Conservation (phyloP, 805 yeast genomes). For the Hagleromyces aurorensis region DNA sequence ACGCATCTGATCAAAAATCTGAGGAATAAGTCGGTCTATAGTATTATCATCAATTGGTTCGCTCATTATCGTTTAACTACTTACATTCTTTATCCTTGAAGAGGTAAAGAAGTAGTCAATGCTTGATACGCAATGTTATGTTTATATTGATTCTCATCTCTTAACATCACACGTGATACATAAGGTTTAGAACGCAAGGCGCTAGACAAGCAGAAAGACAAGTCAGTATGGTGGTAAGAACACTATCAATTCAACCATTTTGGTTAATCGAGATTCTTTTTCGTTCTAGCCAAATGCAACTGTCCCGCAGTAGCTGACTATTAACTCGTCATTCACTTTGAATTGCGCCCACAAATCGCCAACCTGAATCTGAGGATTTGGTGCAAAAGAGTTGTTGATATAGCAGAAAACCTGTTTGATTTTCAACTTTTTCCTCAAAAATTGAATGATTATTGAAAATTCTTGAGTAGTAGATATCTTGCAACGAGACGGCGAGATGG, state of each 20-base stretch:
- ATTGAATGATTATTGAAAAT: constrained; percentile 21
- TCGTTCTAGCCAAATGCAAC: constrained; percentile 29
- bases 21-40: constrained; percentile 26
- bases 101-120: too few species aligned
- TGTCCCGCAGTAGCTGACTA: constrained; percentile 30
- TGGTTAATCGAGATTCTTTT: too few species aligned
- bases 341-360: constrained; percentile 30
- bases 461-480: constrained; percentile 24
- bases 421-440: constrained; percentile 18
- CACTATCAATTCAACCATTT: too few species aligned
- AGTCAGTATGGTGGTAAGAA: too few species aligned
- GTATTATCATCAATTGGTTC: too few species aligned
- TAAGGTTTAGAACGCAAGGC: too few species aligned
- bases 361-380: constrained; percentile 28
- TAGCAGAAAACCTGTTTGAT: constrained; percentile 25
- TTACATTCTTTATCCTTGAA: too few species aligned
- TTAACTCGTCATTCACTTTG: constrained; percentile 25
- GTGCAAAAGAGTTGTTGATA: constrained; percentile 32
- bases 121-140: too few species aligned
- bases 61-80: too few species aligned
- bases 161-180: too few species aligned
- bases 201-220: too few species aligned
- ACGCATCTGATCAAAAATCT: constrained; percentile 29
- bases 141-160: too few species aligned
- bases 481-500: constrained; percentile 22